Evolutionary conservation across 2,329 filamentous ascomycete species (phyloP), one percentile per base, ranked within the genome.

Genomic region (Penicillium sp.): DNA sequence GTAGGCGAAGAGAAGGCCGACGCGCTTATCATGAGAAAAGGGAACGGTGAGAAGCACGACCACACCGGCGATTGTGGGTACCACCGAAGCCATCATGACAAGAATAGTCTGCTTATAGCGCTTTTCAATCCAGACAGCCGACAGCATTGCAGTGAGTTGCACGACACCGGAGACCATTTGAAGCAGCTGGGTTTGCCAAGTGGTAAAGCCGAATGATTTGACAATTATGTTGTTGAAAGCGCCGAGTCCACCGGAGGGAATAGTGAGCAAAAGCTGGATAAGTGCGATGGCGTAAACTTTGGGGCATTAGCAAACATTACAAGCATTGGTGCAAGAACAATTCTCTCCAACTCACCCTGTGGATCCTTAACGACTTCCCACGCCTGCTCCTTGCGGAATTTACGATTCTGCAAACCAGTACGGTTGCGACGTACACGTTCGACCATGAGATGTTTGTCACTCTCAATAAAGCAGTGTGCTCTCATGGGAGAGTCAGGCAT

Each of bases 161-260:
- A 53, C 50, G 7, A 38, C 33, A 24, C 50, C 50, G 15, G 50
- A 53, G 30, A 53, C 50, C 50, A 53, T 53, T 26, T 53, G 50
- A 15, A 53, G 50, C 28, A 53, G 50, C n/a, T 53, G 50, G 19
- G 50, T 53, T 26, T 53, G 50, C 50, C 50, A 53, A 28, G 50
- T 53, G 22, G 50, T 53, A 33, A 53, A 53, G 5, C 50, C 50
- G 35, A 53, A 53, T 17, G 50, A 53, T 22, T 53, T 53, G 30
- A 53, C 50, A 7, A 53, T 53, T 19, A 53, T 53, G 12, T 53
- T 53, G 50, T 53, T 53, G 33, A 53, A 53, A 1, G 50, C 50
- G 24, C 50, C 50, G n/a, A 53, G 35, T 4, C 50, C 50, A 28
- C 50, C 50, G 7, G 50, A 53, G 12, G 50, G 50, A 24, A 53